Base-by-base conservation (phyloP, 163 green algal genomes). In the Scenedesmus sp. region DNA sequence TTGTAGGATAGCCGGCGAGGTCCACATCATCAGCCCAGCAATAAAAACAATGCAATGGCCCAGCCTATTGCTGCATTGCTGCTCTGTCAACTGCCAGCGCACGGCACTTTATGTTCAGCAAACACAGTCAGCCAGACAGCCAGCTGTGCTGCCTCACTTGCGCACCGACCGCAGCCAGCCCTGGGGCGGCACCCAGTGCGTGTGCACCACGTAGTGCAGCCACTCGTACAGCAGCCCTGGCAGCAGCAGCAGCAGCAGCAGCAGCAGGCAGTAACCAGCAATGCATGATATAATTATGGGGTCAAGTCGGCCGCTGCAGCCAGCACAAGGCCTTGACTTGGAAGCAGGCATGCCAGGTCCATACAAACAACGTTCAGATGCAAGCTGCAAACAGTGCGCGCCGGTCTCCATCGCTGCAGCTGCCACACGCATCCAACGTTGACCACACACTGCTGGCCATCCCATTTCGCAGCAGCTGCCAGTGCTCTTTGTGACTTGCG, bases 161-260 rank as follows among this genome's bases (percentile, higher is more conserved):
- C 92, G 92, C 67, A 94, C 76, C 0, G 55, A n/a, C 1, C 92
- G 82, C 67, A 94, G 76, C 34, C 54, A 93, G 56, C 70, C 84
- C 23, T 67, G 55, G n/a, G 76, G 85, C 5, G 84, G 88, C 18
- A 91, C 76, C 60, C 76, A 93, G n/a, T 57, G 70, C 0, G 92
- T 94, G 89, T 94, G 92, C 10, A 94, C 92, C 6, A 91, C 82
- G 59, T 92, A 93, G 34, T 94, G 92, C 26, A 91, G 9, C 77
- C 81, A 92, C 56, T 93, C 79, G 56, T 94, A 94, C n/a, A 79
- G 16, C 2, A 94, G 77, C 2, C 90, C 90, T 86, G 59, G 6
- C 20, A 60, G 26, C 15, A n/a, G 46, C 3, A 12, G 15, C 57
- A 77, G 16, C 18, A 15, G 74, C 74, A 34, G 46, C 77, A 84